Conservation (phyloP, 176 grass and related monocot species). For the Aegilops longissima region DNA sequence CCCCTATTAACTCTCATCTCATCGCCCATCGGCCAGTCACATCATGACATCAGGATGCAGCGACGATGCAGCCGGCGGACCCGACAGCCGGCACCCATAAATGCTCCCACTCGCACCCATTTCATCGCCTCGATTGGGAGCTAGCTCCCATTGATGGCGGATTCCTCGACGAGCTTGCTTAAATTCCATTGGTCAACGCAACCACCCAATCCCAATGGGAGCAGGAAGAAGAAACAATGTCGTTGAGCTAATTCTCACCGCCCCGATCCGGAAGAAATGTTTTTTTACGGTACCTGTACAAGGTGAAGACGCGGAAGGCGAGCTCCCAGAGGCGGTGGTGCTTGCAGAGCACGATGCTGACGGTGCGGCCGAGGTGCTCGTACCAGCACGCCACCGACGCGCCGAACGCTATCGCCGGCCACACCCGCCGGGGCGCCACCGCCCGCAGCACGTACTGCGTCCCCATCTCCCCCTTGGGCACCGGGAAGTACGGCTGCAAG, state of each 20-base stretch:
- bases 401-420: conserved; percentile 81
- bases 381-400: conserved; percentile 93
- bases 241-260: conserved; percentile 34
- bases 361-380: conserved; percentile 87
- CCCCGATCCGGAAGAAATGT: background rate
- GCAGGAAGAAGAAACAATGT: background rate
- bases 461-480: conserved; percentile 61
- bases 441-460: conserved; percentile 77
- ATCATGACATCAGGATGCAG: conserved; percentile 10
- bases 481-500: conserved; percentile 76
- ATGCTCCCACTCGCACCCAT: background rate
- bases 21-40: conserved; percentile 21
- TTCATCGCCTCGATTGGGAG: background rate
- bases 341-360: conserved; percentile 88
- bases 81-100: background rate
- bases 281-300: conserved; percentile 58
- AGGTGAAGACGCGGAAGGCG: conserved; percentile 72
- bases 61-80: background rate
- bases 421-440: conserved; percentile 87
- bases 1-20: conserved; percentile 10
- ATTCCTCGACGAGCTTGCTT: background rate
- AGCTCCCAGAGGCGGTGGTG: conserved; percentile 89
- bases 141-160: background rate
- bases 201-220: background rate
- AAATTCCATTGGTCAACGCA: conserved; percentile 4